A percentile compares a stretch with the other conserved stretches of the same genome.
Conservation (phyloP, 352 stramenopile species). For the Detonula confervacea region DNA sequence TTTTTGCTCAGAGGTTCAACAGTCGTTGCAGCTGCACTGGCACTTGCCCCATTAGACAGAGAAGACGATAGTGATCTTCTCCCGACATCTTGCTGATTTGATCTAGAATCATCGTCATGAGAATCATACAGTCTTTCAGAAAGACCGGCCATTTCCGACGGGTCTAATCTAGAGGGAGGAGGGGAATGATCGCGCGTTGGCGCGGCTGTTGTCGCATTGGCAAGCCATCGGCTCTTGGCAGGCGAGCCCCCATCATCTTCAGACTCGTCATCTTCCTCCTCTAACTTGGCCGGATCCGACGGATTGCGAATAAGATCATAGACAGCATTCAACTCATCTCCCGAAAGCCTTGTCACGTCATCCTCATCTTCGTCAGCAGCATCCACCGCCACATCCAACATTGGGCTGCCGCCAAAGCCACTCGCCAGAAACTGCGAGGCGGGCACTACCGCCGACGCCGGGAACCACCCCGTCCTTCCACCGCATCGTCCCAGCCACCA, state of each 20-base stretch:
- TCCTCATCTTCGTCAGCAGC: constrained; percentile 24
- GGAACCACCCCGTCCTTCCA: constrained; percentile 56
- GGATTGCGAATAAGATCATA: constrained; percentile 66
- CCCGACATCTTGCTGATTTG: neutral
- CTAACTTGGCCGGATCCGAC: constrained; percentile 33
- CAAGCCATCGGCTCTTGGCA: constrained; percentile 45
- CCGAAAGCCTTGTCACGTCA: constrained; percentile 20
- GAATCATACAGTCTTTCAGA: constrained; percentile 24
- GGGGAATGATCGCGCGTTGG: constrained; percentile 20
- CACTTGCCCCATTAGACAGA: neutral
- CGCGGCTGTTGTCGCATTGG: neutral
- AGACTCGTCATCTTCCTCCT: constrained; percentile 27
- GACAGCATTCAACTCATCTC: constrained; percentile 45
- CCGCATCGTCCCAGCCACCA: constrained; percentile 61
- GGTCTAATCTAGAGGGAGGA: constrained; percentile 37
- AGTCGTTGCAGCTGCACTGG: neutral
- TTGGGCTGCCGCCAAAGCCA: constrained; percentile 3
- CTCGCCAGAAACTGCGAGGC: constrained; percentile 56
- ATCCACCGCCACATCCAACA: neutral
- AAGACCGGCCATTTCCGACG: constrained; percentile 40
- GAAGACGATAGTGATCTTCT: neutral
- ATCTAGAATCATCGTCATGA: constrained; percentile 16
- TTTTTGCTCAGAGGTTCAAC: neutral
- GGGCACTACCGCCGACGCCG: constrained; percentile 45
- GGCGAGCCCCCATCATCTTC: constrained; percentile 28